Base-by-base conservation (phyloP, 305 asterid genomes). In the Plantago lanceolata region DNA sequence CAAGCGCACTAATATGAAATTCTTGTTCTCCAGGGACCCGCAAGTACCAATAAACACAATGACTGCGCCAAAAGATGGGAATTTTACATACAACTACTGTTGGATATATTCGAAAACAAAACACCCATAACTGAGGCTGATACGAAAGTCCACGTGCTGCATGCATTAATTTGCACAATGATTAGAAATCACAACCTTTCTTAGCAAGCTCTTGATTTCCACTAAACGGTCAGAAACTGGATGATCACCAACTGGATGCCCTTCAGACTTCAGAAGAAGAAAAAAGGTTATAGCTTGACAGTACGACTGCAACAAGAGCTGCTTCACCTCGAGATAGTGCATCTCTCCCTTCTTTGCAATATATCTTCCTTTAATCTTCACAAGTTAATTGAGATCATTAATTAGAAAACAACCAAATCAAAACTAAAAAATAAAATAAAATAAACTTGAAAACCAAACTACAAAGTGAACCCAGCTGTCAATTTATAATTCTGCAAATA, bases 211-310 rank as follows among this genome's bases (percentile, higher is more conserved):
- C 85, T 83, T 87, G 64, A 89, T 85, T 85, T 89, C 94, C 75
- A 84, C 95, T 37, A 93, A 80, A 64, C 90, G 96, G 73, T 86
- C 70, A 75, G 89, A 75, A 68, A 93, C 97, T 67, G 99, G 99
- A 81, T 89, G 97, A 79, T 89, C 99, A 68, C 95, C 90, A 61
- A 86, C 88, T 48, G 89, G 88, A 45, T 71, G 89, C 63, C 97
- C 99, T 82, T 93, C 99, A 45, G 99, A 77, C 84, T 87, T 93
- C 62, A 93, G 92, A 72, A 93, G 97, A 57, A 93, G 99, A 73
- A 84, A 93, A 74, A 87, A 89, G 57, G 92, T 75, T 68, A 89
- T 93, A 65, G 97, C 88, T 76, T 93, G 98, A 81, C 97, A 89
- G 76, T 76, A 93, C 72, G 94, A 79, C 68, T 84, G 89, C 82